Percentiles rank a stretch among this genome's conserved stretches.
Conservation (phyloP, 176 grass and related monocot genomes). For the Neostapfia colusana region DNA sequence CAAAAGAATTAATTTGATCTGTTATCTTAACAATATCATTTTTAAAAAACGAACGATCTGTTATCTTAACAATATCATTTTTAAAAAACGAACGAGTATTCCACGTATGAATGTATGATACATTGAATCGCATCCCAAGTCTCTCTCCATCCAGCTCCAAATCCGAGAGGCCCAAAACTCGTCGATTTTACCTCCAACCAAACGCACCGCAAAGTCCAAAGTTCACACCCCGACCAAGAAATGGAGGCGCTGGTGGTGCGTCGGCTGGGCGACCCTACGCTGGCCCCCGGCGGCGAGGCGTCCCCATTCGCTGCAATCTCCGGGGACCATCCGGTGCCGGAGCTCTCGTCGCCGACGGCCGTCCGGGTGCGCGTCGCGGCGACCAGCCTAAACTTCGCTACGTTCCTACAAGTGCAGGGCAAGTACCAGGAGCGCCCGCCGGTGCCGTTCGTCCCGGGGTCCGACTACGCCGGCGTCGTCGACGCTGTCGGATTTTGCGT, state of each 20-base stretch:
- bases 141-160: no score
- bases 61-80: no score
- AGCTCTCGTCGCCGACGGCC: constrained; percentile 54
- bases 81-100: no score
- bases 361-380: constrained; percentile 69
- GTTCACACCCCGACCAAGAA: not conserved
- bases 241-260: constrained; percentile 81
- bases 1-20: no score
- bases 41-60: no score
- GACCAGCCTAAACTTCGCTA: constrained; percentile 86
- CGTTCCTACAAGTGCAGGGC: constrained; percentile 78
- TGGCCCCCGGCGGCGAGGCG: constrained; percentile 42
- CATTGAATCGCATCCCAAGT: no score
- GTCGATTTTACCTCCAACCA: no score
- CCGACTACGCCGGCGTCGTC: constrained; percentile 83
- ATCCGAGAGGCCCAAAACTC: no score
- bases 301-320: constrained; percentile 56
- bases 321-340: constrained; percentile 43
- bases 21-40: no score
- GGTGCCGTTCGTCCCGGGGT: constrained; percentile 74
- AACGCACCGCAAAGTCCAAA: no score
- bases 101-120: no score
- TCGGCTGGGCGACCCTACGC: constrained; percentile 71
- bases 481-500: constrained; percentile 69
- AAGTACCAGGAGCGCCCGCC: constrained; percentile 81